Evolutionary conservation across 2,329 filamentous ascomycete species (phyloP).

Genomic region (Alternaria consortialis): DNA sequence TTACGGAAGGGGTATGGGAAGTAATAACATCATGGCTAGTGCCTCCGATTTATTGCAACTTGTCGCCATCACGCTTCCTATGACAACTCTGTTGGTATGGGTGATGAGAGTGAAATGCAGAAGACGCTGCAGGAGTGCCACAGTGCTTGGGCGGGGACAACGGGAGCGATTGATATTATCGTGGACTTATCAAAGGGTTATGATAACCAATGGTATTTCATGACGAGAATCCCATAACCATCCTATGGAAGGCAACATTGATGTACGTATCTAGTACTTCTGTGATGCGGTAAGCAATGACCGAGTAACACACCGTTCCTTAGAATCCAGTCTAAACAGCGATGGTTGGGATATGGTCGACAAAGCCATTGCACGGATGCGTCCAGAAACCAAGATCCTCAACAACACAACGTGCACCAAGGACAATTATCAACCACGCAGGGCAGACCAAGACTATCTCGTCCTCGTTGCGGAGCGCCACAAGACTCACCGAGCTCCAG

Average conservation of each 20-base stretch:
- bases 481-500: not conserved
- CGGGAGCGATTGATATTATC: slow-evolving; percentile 36
- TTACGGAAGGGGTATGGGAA: slow-evolving; percentile 37
- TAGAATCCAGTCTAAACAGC: too few species aligned
- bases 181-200: not conserved
- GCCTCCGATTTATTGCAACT: slow-evolving; percentile 18
- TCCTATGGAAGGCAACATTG: too few species aligned
- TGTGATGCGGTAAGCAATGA: too few species aligned
- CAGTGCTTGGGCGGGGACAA: slow-evolving; percentile 39
- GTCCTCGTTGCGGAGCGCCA: not conserved
- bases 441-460: not conserved
- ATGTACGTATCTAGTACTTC: too few species aligned
- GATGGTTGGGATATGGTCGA: not conserved
- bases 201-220: not conserved
- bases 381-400: not conserved
- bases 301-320: too few species aligned
- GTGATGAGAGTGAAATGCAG: slow-evolving; percentile 34
- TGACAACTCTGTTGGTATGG: slow-evolving; percentile 46
- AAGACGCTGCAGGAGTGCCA: slow-evolving; percentile 32
- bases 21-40: slow-evolving; percentile 55
- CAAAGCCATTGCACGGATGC: not conserved
- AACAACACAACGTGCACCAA: not conserved
- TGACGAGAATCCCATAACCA: too few species aligned
- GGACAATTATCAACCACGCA: not conserved
- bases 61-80: slow-evolving; percentile 47